Base-by-base conservation (phyloP, 1,284 basidiomycete species). In the Porodaedalea pini region DNA sequence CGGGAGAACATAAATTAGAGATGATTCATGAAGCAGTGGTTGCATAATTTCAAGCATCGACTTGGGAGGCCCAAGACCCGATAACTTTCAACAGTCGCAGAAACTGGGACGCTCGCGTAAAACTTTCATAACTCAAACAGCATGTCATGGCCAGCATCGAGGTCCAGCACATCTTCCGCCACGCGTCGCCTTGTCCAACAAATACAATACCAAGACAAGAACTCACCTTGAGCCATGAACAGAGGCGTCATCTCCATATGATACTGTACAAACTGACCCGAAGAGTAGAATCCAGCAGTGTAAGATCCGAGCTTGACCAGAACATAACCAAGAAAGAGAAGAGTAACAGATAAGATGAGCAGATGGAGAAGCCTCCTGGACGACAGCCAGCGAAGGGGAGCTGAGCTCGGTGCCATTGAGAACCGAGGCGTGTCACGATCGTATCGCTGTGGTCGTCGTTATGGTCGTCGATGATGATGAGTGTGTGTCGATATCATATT, bases 161-260 rank as follows among this genome's bases (percentile, higher is more conserved):
- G 15, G 2, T 41, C 25, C 19, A 13, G 8, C n/a, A 13, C 2
- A 41, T 19, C 11, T 19, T 31, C 4, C 6, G 27, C 11, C 6
- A 37, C n/a, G 36, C 36, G 6, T 10, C 11, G n/a, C 40, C 11
- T 41, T 41, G 15, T 19, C n/a, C 15, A 41, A 21, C 13, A 8
- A 15, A 7, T 3, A 17, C 2, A 8, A 41, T 41, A 17, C 17
- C 15, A 41, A 17, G 40, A 19, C 10, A 37, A 36, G 21, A 23
- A 32, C 3, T 37, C 49, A 51, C 31, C 34, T 36, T 32, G 17
- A 32, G 23, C 11, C 8, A 5, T 5, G 32, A 51, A 23, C 19
- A 19, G 15, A 5, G 32, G 49, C 4, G 49, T 51, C 49, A 37
- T 51, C n/a, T 37, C 34, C 49, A 51, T 37, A 37, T 37, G 49